phyloP scores from a whole-genome alignment of 1,139 yeast genomes.

The Scheffersomyces illinoinensis region DNA sequence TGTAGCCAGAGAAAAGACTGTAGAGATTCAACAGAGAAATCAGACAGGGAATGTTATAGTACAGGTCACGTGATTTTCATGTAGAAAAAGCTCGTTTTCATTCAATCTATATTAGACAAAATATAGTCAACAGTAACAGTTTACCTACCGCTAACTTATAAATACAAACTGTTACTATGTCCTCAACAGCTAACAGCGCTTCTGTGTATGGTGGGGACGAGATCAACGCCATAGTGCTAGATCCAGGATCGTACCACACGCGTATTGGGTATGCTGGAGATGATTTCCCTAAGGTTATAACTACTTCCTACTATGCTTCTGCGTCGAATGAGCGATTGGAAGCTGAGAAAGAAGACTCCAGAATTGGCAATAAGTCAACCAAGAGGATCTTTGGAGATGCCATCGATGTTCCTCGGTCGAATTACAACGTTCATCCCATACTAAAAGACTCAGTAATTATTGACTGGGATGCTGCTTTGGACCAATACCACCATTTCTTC shows the following conservation, averaged over 20 bases:
- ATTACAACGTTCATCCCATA: slow-evolving; percentile 57
- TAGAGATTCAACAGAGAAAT: not conserved
- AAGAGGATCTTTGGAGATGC: slow-evolving; percentile 53
- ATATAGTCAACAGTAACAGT: not conserved
- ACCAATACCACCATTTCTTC: slow-evolving; percentile 62
- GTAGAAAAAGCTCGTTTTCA: not conserved
- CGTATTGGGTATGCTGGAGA: slow-evolving; percentile 94
- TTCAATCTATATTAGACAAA: not conserved
- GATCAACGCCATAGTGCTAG: slow-evolving; percentile 86
- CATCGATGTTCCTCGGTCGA: slow-evolving; percentile 54
- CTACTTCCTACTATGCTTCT: slow-evolving; percentile 60
- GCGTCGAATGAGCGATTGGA: slow-evolving; percentile 7
- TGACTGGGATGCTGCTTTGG: slow-evolving; percentile 78
- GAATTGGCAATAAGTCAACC: slow-evolving; percentile 7
- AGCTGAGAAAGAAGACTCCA: slow-evolving; percentile 6
- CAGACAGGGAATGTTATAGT: too few species aligned
- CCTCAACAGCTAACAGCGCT: slow-evolving; percentile 13
- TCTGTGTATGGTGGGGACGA: slow-evolving; percentile 65
- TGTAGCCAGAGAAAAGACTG: not conserved
- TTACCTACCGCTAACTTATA: not conserved
- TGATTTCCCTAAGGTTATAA: slow-evolving; percentile 77
- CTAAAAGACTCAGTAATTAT: slow-evolving; percentile 57
- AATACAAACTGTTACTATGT: slow-evolving; percentile 9
- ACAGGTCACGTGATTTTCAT: not conserved
- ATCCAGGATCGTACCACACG: slow-evolving; percentile 84